Evolutionary conservation across 257 asterid species (phyloP), one percentile per base, ranked within the genome.

Genomic region (Fraxinus pennsylvanica): DNA sequence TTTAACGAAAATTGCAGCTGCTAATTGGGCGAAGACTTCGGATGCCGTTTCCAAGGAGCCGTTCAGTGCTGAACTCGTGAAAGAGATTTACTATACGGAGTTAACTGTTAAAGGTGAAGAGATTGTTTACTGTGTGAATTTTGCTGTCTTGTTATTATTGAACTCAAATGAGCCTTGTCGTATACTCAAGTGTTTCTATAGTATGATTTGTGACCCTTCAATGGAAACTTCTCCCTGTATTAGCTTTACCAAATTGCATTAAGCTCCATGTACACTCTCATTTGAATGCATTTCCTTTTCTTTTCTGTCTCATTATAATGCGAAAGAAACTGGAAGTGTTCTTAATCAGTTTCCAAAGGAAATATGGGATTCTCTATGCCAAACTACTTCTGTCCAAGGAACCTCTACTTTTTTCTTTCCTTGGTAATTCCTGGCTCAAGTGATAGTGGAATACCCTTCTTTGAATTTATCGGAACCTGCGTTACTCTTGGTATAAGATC

Each of bases 11-110:
- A 93, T 91, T 19, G 98, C 99, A 2, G 89, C 84, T 14, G 92
- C 85, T 17, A 95, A 93, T 84, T 95, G 99, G 99, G 82, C 90
- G 2, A 85, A 74, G 77, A 85, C 90, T 12, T 85, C 84, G 32
- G 94, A 84, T 78, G 81, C 91, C 67, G 81, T n/a, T 19, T 79
- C 86, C 0, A 86, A 84, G 78, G 89, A 95, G 86, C 86, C 93
- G 33, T 95, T 93, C 71, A 91, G 88, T 87, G 73, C 93, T 15
- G 90, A 93, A 27, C 90, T 95, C 61, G 98, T 93, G 61, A 90
- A 90, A 73, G 90, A 95, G 69, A 93, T 95, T 54, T 95, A 95
- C 81, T 83, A 84, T 82, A 85, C 97, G 4, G 99, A 95, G 89
- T 80, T 95, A 71, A 87, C 96, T 29, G 91, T 93, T 19, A 89